Evolutionary conservation across 768 basidiomycete species (phyloP), one percentile per base, ranked within the genome.

Genomic region (Hygrophorus russula): DNA sequence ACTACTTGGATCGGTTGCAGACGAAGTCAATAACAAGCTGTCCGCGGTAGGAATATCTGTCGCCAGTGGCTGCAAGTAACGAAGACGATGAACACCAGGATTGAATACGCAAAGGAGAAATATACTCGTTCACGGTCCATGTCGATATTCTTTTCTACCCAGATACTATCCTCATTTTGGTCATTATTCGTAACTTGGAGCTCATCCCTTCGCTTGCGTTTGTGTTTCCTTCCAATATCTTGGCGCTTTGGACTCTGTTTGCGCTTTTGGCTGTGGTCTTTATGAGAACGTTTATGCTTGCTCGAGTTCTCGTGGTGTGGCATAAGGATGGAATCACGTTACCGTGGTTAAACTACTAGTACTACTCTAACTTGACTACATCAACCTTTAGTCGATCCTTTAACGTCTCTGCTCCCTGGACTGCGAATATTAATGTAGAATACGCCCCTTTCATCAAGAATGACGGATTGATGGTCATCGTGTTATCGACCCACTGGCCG

Each of bases 111-210:
- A 6, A 17, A 37, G 24, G 42, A 19, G 6, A 14, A 45, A 70
- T 78, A 51, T 57, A 88, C 85, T 56, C 70, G 67, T 60, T 85
- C 82, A 13, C 82, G 80, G 41, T 82, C 82, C 65, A 79, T 73
- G 54, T 80, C 79, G 30, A 89, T 78, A 51, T 87, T 86, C 68
- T 87, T 89, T 66, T 91, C 91, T 17, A 80, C 73, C 90, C 90
- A 92, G 65, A 88, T 73, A 44, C 80, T 80, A 13, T 80, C 78
- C 56, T 78, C 80, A 48, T 77, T 67, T 12, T 72, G 69, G 55
- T 91, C 82, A 52, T 90, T 85, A 56, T 88, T 88, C 19, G 82
- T 59, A 28, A 73, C 70, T 30, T 64, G 59, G 33, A 59, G 68
- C 56, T 67, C 65, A 44, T 68, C 71, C 56, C 70, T 73, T 56